phyloP scores from a whole-genome alignment of 2,329 filamentous ascomycete genomes.

The Aspergillus sp. region DNA sequence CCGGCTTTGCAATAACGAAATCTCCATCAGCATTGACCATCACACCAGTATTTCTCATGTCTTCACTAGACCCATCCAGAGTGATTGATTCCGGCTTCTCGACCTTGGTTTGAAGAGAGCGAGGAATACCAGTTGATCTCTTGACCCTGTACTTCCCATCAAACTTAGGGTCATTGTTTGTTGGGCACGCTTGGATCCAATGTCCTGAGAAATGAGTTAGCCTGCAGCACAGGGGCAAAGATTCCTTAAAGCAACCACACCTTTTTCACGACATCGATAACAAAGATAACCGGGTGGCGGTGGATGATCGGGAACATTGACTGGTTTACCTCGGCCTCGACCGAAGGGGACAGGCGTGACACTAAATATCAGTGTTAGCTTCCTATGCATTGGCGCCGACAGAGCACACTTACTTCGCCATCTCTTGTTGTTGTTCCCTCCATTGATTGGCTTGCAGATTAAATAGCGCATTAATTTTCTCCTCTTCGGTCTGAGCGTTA shows the following conservation, averaged over 20 bases:
- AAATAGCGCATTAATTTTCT: slow-evolving; percentile 91
- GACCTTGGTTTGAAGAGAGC: slow-evolving; percentile 91
- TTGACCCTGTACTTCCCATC: slow-evolving; percentile 92
- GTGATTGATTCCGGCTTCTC: slow-evolving; percentile 80
- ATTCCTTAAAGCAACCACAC: slow-evolving; percentile 33
- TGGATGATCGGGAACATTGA: slow-evolving; percentile 86
- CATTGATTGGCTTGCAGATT: slow-evolving; percentile 86
- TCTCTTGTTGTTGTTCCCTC: slow-evolving; percentile 88
- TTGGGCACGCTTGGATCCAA: slow-evolving; percentile 97
- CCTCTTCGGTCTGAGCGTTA: slow-evolving; percentile 84
- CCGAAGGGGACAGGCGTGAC: slow-evolving; percentile 46
- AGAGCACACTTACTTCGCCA: slow-evolving; percentile 67
- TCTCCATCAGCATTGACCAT: slow-evolving; percentile 98
- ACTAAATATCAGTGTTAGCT: slow-evolving; percentile 25
- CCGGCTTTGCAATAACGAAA: slow-evolving; percentile 93
- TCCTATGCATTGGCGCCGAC: background rate
- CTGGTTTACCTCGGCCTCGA: slow-evolving; percentile 36
- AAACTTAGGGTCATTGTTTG: slow-evolving; percentile 96
- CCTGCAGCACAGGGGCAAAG: background rate
- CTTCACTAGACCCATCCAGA: slow-evolving; percentile 74
- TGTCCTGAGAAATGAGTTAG: slow-evolving; percentile 58
- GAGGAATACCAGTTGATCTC: slow-evolving; percentile 93
- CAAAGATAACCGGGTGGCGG: slow-evolving; percentile 94
- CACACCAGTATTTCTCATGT: slow-evolving; percentile 79
- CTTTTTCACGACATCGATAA: slow-evolving; percentile 93